Percentiles rank a stretch among this genome's conserved stretches.
phyloP scores from a whole-genome alignment of 2,329 filamentous ascomycete species.

The Colletotrichum lentis region DNA sequence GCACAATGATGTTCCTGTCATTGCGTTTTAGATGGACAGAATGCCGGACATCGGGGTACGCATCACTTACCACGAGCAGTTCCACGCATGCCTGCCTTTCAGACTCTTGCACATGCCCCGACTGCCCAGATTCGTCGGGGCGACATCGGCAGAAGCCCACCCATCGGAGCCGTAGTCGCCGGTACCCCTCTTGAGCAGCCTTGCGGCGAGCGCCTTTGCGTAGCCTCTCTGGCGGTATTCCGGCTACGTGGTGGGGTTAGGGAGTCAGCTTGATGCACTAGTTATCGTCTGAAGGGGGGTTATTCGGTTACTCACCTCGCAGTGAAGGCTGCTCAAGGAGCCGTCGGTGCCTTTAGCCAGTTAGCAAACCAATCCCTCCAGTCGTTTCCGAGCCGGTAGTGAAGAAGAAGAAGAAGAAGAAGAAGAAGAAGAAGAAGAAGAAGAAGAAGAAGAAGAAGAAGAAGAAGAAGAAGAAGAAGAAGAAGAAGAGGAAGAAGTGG shows the following conservation, averaged over 20 bases:
- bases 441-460: no score
- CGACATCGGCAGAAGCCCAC: slow-evolving; percentile 71
- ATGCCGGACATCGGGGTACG: neutral
- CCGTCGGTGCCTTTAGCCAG: slow-evolving; percentile 62
- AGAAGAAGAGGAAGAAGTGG: no score
- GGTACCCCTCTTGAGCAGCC: slow-evolving; percentile 63
- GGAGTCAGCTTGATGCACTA: neutral
- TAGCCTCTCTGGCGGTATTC: slow-evolving; percentile 68
- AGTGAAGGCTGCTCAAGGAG: slow-evolving; percentile 68
- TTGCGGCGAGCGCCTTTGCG: slow-evolving; percentile 67
- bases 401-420: no score
- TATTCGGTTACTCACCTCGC: slow-evolving; percentile 53
- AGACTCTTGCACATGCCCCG: slow-evolving; percentile 69
- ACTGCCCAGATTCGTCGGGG: slow-evolving; percentile 66
- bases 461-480: no score
- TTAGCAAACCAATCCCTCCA: neutral
- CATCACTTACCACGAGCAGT: slow-evolving; percentile 65
- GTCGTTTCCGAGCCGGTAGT: no score
- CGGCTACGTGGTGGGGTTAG: slow-evolving; percentile 46
- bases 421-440: no score
- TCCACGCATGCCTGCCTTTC: slow-evolving; percentile 64
- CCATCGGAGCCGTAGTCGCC: slow-evolving; percentile 56
- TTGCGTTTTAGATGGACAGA: neutral
- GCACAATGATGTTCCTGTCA: neutral
- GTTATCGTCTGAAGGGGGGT: no score